These are phyloP conservation scores for Dimocarpus longan DNA, from an alignment of 345 rosid species.

Conservation along the genomic window DNA sequence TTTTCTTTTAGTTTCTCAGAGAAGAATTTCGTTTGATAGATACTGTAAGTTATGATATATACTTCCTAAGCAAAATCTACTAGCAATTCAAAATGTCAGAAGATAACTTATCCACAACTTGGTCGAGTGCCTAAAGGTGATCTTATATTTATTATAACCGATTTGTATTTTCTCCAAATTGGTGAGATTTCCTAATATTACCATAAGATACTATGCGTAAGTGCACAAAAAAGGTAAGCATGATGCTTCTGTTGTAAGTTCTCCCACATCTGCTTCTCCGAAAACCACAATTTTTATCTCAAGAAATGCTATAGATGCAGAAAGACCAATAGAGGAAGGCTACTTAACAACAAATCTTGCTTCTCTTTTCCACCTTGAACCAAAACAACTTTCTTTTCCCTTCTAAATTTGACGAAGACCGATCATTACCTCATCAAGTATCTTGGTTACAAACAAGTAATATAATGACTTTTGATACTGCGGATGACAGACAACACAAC, in stretches of 20 bases:
- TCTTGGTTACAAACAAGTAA: not conserved
- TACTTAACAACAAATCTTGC: not conserved
- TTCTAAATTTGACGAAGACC: not conserved
- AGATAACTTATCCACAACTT: not conserved
- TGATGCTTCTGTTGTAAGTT: not conserved
- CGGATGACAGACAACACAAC: not conserved
- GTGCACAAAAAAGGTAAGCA: not conserved
- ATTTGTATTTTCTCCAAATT: not conserved
- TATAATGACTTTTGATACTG: not conserved
- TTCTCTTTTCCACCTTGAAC: not conserved
- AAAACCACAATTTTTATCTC: not conserved
- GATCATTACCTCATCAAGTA: not conserved
- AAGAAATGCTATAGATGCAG: not conserved
- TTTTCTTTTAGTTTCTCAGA: not conserved
- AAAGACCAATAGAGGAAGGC: not conserved
- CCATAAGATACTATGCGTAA: not conserved
- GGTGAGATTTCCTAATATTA: not conserved
- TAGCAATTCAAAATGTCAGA: not conserved
- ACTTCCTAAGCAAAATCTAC: not conserved
- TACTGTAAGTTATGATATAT: not conserved
- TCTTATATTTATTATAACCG: not conserved
- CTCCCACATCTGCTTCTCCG: not conserved
- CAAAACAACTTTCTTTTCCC: not conserved
- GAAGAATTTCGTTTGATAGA: not conserved
- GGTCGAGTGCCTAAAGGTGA: not conserved